Evolutionary conservation across 371 early-diverging fungal species (phyloP).

Genomic region (Rhizopus arrhizus): DNA sequence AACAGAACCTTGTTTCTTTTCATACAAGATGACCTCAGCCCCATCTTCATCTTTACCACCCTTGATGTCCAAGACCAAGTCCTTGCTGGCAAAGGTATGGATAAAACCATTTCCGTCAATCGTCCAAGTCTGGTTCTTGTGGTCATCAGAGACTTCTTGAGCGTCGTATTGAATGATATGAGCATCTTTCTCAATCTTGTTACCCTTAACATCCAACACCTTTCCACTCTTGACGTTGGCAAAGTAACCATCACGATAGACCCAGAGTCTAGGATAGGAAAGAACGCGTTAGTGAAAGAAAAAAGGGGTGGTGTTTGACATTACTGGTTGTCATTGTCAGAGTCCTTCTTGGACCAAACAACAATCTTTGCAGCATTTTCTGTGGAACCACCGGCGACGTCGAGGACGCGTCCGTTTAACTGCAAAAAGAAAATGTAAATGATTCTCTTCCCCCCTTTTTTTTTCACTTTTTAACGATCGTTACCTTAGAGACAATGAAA

Average conservation of each 20-base stretch:
- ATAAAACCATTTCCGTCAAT: slow-evolving; percentile 77
- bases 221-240: slow-evolving; percentile 30
- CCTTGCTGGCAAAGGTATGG: slow-evolving; percentile 22
- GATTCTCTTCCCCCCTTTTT: neutral
- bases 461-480: neutral
- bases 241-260: slow-evolving; percentile 26
- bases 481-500: slow-evolving; percentile 27
- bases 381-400: slow-evolving; percentile 31
- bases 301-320: too few relatives aligned
- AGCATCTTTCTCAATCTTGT: slow-evolving; percentile 19
- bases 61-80: slow-evolving; percentile 35
- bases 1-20: slow-evolving; percentile 27
- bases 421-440: neutral
- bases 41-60: slow-evolving; percentile 37
- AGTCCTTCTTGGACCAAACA: slow-evolving; percentile 26
- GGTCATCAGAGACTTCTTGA: slow-evolving; percentile 49
- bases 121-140: slow-evolving; percentile 75
- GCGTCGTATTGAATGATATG: slow-evolving; percentile 29
- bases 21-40: slow-evolving; percentile 35
- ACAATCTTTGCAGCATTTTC: slow-evolving; percentile 28
- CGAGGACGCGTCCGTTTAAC: slow-evolving; percentile 33
- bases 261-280: slow-evolving; percentile 23
- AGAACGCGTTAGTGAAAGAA: neutral
- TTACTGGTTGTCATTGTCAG: slow-evolving; percentile 27
- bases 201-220: slow-evolving; percentile 32